Evolutionary conservation across 495 filamentous ascomycete genomes (phyloP), one percentile per base, ranked within the genome.

Genomic region (Daldinia vernicosa): DNA sequence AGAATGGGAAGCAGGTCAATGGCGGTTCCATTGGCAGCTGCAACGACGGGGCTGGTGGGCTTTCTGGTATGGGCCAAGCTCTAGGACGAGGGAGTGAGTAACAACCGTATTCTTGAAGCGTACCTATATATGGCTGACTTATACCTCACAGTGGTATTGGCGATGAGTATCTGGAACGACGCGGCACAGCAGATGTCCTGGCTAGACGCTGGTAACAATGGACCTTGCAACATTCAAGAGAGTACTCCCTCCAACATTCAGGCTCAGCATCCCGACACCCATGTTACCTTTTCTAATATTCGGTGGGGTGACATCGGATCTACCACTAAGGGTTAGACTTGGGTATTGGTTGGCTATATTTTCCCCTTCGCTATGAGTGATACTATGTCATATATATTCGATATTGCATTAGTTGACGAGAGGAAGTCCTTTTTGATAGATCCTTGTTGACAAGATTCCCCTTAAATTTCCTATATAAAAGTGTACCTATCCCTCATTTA

Each of bases 231-330:
- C 56, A 81, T 74, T 8, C 76, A 80, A 17, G 71, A 83, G 35
- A 79, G 80, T 43, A 80, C 74, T 14, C 85, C 86, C 5, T 50
- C 60, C 4, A 77, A 77, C 15, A 81, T 89, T 19, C 79, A 84
- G 78, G 45, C 76, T 28, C 76, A 82, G 33, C 69, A 79, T 32
- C 77, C 82, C 3, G 78, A 81, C 64, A 77, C 85, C 26, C 79
- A 79, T 32, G 84, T 89, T 30, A 76, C 77, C 26, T 89, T 82
- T 78, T 86, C 83, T 33, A 86, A 88, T 76, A 86, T 70, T 35
- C 55, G 68, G 60, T 75, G 72, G 62, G 70, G 72, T 1, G 72
- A 74, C 24, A 74, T 74, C 33, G 72, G 72, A 45, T 71, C 72
- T 54, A 74, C 72, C 11, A 63, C 66, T 22, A 26, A 69, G 24